Conservation (phyloP, 768 basidiomycete species). For the Leccinum disarticulatum region DNA sequence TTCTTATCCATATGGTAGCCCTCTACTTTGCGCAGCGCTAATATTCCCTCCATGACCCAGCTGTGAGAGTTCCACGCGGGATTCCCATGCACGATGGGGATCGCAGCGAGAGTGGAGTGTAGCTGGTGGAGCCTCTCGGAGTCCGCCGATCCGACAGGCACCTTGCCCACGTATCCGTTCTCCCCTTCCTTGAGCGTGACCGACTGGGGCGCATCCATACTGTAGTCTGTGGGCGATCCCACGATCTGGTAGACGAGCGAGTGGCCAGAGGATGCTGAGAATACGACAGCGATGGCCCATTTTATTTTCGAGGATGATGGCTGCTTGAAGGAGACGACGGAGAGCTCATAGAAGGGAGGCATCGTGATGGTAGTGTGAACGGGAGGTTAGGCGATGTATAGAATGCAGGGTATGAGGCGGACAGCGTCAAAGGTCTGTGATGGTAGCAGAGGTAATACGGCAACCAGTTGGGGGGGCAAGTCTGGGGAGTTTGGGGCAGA, state of each 20-base stretch:
- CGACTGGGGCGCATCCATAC: constrained; percentile 33
- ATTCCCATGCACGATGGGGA: constrained; percentile 28
- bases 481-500: constrained; percentile 1
- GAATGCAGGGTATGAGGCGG: background rate
- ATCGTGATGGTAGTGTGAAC: constrained; percentile 12
- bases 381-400: background rate
- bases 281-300: constrained; percentile 30
- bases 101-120: constrained; percentile 29
- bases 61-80: constrained; percentile 29
- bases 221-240: constrained; percentile 28
- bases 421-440: background rate
- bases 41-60: constrained; percentile 35
- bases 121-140: constrained; percentile 29
- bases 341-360: constrained; percentile 36
- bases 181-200: constrained; percentile 33
- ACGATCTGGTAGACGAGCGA: constrained; percentile 34
- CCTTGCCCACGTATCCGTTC: constrained; percentile 25
- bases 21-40: constrained; percentile 27
- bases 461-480: background rate
- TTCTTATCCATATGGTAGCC: constrained; percentile 32
- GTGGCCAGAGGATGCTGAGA: constrained; percentile 28
- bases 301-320: constrained; percentile 18
- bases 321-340: constrained; percentile 29
- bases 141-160: constrained; percentile 27
- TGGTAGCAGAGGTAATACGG: background rate